Conservation (phyloP, 805 yeast genomes). For the Lipomyces anomalus region DNA sequence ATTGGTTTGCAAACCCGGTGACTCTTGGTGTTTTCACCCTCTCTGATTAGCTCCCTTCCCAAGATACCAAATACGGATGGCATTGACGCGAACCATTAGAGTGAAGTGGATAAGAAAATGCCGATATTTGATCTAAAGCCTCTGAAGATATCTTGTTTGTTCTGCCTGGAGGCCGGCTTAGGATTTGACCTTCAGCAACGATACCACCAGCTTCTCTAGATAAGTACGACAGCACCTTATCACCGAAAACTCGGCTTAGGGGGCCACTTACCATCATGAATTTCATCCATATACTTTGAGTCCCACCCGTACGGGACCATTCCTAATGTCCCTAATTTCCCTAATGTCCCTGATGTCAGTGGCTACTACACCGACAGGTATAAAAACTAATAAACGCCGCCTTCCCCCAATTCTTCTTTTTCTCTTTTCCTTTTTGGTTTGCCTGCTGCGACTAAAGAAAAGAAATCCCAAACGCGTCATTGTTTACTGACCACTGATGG, state of each 20-base stretch:
- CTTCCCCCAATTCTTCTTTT: too few relatives aligned
- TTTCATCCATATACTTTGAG: constrained; percentile 2
- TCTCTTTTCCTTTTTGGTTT: too few relatives aligned
- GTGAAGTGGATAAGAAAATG: background rate
- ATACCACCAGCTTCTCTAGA: constrained; percentile 19
- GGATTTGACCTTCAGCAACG: background rate
- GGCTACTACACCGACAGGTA: too few relatives aligned
- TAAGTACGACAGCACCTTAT: constrained; percentile 16
- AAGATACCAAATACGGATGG: background rate
- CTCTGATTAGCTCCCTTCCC: too few relatives aligned
- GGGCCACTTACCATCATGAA: constrained; percentile 7
- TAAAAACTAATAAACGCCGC: too few relatives aligned
- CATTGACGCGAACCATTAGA: background rate
- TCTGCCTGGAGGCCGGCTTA: background rate
- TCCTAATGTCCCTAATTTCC: too few relatives aligned
- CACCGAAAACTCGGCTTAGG: constrained; percentile 8
- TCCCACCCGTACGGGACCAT: constrained; percentile 8
- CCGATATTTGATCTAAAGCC: background rate
- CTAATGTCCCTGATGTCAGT: too few relatives aligned
- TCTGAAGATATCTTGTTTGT: background rate
- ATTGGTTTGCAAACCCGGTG: too few relatives aligned
- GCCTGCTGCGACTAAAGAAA: too few relatives aligned
- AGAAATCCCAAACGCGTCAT: too few relatives aligned
- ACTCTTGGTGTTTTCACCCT: too few relatives aligned
- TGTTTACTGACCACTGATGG: too few relatives aligned